phyloP scores from a whole-genome alignment of 2,329 filamentous ascomycete genomes.

The Magnaporthales sp. region DNA sequence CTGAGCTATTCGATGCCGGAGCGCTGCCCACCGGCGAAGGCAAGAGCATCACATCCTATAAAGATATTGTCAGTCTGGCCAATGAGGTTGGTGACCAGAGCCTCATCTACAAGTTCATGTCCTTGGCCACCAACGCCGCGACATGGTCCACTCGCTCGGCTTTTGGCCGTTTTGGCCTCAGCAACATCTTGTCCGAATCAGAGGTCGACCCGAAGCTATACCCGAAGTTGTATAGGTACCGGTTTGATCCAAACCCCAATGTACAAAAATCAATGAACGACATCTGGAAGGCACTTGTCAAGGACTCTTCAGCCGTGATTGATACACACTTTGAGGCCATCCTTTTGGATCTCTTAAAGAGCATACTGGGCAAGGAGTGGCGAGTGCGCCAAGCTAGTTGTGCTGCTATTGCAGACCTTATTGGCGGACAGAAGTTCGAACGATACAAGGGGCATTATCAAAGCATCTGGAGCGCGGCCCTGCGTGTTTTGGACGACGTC shows the following conservation, averaged over 20 bases:
- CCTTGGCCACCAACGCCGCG: conserved; percentile 86
- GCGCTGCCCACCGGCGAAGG: conserved; percentile 85
- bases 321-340: conserved; percentile 81
- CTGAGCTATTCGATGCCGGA: conserved; percentile 86
- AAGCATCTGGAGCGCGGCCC: conserved; percentile 75
- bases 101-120: conserved; percentile 98
- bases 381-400: conserved; percentile 87
- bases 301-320: conserved; percentile 69
- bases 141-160: conserved; percentile 97
- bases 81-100: conserved; percentile 93
- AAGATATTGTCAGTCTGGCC: conserved; percentile 92
- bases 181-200: conserved; percentile 83
- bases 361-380: conserved; percentile 88
- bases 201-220: conserved; percentile 88
- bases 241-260: conserved; percentile 90
- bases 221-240: conserved; percentile 87
- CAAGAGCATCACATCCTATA: conserved; percentile 87
- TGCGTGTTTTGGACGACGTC: conserved; percentile 93
- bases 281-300: conserved; percentile 95
- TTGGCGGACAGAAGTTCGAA: conserved; percentile 67
- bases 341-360: conserved; percentile 76
- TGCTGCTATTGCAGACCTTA: conserved; percentile 76
- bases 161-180: conserved; percentile 88
- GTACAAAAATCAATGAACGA: conserved; percentile 95
- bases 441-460: conserved; percentile 80